Evolutionary conservation across 139 green algal genomes (phyloP).

Genomic region (Nannochloris sp.): DNA sequence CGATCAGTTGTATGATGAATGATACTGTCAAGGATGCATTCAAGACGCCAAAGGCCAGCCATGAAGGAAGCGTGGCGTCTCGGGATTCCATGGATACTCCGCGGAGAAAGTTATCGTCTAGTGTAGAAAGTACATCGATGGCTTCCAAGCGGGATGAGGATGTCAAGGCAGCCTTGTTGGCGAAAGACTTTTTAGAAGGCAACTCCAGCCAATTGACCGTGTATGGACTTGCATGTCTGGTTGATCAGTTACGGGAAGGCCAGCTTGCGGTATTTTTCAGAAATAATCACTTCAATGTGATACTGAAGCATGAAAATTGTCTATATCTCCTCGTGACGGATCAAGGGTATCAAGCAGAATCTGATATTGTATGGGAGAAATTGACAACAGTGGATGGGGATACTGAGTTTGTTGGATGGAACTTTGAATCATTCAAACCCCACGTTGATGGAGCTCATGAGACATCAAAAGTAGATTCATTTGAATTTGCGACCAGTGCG

Average conservation of each 20-base stretch:
- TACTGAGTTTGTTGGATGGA: conserved; percentile 47
- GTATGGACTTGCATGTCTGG: conserved; percentile 54
- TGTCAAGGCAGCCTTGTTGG: conserved; percentile 18
- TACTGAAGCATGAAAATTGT: conserved; percentile 60
- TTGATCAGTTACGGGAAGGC: conserved; percentile 41
- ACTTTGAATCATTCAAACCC: conserved; percentile 29
- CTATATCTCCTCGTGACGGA: conserved; percentile 91
- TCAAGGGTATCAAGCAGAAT: conserved; percentile 60
- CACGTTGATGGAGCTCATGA: conserved; percentile 19
- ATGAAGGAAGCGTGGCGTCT: not conserved
- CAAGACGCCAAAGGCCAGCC: not conserved
- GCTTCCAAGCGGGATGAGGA: not conserved
- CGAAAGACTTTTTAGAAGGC: conserved; percentile 66
- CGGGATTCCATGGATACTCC: not conserved
- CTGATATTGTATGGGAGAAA: conserved; percentile 86
- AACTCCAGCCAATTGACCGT: conserved; percentile 77
- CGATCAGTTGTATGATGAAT: conserved; percentile 24
- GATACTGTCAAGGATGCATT: conserved; percentile 21
- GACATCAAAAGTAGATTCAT: conserved; percentile 1
- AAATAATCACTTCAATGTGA: conserved; percentile 92
- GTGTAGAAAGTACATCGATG: not conserved
- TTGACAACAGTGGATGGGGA: conserved; percentile 59
- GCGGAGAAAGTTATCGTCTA: not conserved
- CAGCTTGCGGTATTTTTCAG: conserved; percentile 82
- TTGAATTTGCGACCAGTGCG: conserved; percentile 16